phyloP scores from a whole-genome alignment of 495 filamentous ascomycete species.

The Penicillium arizonense region DNA sequence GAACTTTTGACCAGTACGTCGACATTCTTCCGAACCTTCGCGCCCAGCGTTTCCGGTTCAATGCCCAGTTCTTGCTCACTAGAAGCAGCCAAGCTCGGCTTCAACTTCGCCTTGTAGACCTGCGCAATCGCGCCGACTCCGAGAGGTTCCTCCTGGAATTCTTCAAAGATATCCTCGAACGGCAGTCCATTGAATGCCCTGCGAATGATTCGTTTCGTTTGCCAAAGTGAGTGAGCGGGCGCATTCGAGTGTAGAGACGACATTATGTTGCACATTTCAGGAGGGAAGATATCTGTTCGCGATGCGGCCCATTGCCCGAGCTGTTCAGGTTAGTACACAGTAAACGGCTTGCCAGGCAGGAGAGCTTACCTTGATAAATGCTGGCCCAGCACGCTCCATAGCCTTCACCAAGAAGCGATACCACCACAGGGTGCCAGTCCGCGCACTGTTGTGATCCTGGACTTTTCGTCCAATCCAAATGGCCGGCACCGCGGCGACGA shows the following conservation, averaged over 20 bases:
- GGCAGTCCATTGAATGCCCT: slow-evolving; percentile 75
- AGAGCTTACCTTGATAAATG: slow-evolving; percentile 86
- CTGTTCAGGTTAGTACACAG: slow-evolving; percentile 40
- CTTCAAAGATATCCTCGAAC: slow-evolving; percentile 94
- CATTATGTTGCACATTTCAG: slow-evolving; percentile 88
- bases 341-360: background rate
- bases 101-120: slow-evolving; percentile 94
- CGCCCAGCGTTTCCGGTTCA: slow-evolving; percentile 53
- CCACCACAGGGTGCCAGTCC: slow-evolving; percentile 89
- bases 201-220: slow-evolving; percentile 74
- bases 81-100: slow-evolving; percentile 67
- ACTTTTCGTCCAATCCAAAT: slow-evolving; percentile 72
- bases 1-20: slow-evolving; percentile 81
- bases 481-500: slow-evolving; percentile 73
- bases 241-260: slow-evolving; percentile 93
- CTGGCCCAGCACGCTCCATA: slow-evolving; percentile 94
- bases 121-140: slow-evolving; percentile 97
- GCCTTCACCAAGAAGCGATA: slow-evolving; percentile 81
- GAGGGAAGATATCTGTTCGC: slow-evolving; percentile 95
- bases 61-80: slow-evolving; percentile 54
- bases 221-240: slow-evolving; percentile 80
- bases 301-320: slow-evolving; percentile 99
- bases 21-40: slow-evolving; percentile 76
- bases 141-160: slow-evolving; percentile 87
- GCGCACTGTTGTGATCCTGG: slow-evolving; percentile 62